Conservation (phyloP, 148 eudicot genomes). For the Camellia lanceoleosa region DNA sequence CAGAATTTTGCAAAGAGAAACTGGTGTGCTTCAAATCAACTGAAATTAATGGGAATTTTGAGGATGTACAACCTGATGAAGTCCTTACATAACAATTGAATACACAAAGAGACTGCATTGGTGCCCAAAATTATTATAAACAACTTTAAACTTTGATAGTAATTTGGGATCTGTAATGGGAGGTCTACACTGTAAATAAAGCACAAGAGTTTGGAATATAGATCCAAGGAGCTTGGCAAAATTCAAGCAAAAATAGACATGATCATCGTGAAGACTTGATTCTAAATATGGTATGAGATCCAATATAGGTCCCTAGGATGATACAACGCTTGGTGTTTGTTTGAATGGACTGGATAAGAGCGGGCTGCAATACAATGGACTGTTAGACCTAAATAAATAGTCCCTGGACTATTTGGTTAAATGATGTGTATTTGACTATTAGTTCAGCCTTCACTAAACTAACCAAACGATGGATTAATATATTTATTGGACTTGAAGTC, state of each 20-base stretch:
- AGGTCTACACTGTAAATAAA: neutral
- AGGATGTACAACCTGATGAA: neutral
- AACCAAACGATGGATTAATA: too few species aligned
- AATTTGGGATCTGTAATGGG: neutral
- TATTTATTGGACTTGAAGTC: too few species aligned
- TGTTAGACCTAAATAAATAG: too few species aligned
- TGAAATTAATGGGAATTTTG: neutral
- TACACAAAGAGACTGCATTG: neutral
- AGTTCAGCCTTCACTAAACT: too few species aligned
- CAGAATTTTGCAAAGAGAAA: neutral
- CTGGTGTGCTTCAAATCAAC: neutral
- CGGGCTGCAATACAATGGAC: too few species aligned
- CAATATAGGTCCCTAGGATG: neutral
- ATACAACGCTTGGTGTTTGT: neutral
- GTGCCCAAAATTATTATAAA: neutral
- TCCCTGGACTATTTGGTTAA: too few species aligned
- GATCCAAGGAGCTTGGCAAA: neutral
- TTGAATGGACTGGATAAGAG: neutral
- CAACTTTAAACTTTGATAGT: neutral
- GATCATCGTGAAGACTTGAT: neutral
- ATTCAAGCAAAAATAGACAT: neutral
- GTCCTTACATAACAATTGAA: neutral
- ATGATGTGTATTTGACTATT: too few species aligned
- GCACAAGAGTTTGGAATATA: too few species aligned
- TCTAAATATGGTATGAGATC: neutral